Conservation (phyloP, 148 eudicot species). For the Rhododendron molle region DNA sequence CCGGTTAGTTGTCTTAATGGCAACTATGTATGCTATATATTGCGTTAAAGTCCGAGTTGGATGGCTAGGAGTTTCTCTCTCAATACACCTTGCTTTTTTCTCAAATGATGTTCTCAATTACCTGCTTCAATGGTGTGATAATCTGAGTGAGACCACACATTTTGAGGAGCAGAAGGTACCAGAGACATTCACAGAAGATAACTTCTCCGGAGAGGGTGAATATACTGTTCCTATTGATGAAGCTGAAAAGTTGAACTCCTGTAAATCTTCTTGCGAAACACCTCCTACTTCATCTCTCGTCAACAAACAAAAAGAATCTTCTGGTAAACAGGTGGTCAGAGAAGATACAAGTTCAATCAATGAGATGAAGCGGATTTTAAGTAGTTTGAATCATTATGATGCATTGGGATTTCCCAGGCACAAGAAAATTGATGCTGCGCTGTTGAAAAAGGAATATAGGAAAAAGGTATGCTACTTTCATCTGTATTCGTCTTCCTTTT, state of each 20-base stretch:
- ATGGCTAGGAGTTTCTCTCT: conserved; percentile 74
- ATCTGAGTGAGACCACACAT: conserved; percentile 64
- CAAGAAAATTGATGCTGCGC: conserved; percentile 55
- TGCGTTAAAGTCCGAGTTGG: conserved; percentile 82
- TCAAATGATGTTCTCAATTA: conserved; percentile 68
- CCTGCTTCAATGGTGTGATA: conserved; percentile 88
- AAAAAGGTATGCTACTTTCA: conserved; percentile 55
- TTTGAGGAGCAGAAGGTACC: conserved; percentile 74
- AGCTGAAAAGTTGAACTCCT: conserved; percentile 51
- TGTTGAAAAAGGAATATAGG: conserved; percentile 88
- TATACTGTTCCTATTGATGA: conserved; percentile 63
- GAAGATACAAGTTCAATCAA: conserved; percentile 56
- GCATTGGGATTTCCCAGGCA: conserved; percentile 78
- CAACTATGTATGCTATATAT: conserved; percentile 71
- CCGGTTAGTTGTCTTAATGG: conserved; percentile 80
- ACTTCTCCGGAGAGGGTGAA: conserved; percentile 54
- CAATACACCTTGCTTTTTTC: conserved; percentile 83
- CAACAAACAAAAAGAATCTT: conserved; percentile 49
- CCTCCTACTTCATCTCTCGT: conserved; percentile 35
- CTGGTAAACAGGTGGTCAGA: conserved; percentile 52
- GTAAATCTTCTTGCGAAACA: conserved; percentile 42
- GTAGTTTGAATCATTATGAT: conserved; percentile 75
- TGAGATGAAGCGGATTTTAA: conserved; percentile 84
- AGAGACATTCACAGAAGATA: conserved; percentile 62
- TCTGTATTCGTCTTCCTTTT: not conserved